phyloP scores from a whole-genome alignment of 306 rosid species.

The Prunus persica region DNA sequence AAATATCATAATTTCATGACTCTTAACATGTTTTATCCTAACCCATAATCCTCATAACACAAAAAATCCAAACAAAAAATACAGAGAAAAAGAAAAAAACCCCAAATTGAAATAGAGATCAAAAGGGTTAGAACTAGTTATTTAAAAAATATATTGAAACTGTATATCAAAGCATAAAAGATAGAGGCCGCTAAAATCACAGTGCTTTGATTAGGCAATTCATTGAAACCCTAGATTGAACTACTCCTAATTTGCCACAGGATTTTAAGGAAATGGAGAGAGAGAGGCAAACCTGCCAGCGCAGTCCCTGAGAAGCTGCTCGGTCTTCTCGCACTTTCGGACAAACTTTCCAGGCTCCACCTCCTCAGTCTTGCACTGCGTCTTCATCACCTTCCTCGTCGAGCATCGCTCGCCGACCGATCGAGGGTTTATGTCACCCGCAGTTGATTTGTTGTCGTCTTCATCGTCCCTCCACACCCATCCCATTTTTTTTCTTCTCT shows the following conservation, averaged over 20 bases:
- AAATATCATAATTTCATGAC: neutral
- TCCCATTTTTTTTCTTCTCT: constrained; percentile 42
- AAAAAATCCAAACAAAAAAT: too few relatives aligned
- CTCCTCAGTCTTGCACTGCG: constrained; percentile 80
- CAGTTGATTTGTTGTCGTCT: constrained; percentile 10
- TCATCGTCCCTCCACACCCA: constrained; percentile 69
- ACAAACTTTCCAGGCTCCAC: constrained; percentile 77
- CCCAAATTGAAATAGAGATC: neutral
- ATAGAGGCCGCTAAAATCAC: neutral
- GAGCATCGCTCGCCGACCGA: constrained; percentile 39
- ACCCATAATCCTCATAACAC: neutral
- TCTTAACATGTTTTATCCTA: neutral
- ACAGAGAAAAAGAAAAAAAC: neutral
- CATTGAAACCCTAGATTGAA: neutral
- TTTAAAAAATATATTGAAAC: too few relatives aligned
- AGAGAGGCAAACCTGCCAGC: constrained; percentile 45
- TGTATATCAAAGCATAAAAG: neutral
- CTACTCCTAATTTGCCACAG: neutral
- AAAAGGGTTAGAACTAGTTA: neutral
- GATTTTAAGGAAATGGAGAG: neutral
- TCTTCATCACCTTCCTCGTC: constrained; percentile 55
- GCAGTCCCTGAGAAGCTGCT: constrained; percentile 69
- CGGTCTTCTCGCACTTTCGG: constrained; percentile 79
- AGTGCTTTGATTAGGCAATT: neutral
- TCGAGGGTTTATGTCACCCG: constrained; percentile 9